Evolutionary conservation across 495 filamentous ascomycete species (phyloP), one percentile per base, ranked within the genome.

Genomic region (Saxophila tyrrhenica): DNA sequence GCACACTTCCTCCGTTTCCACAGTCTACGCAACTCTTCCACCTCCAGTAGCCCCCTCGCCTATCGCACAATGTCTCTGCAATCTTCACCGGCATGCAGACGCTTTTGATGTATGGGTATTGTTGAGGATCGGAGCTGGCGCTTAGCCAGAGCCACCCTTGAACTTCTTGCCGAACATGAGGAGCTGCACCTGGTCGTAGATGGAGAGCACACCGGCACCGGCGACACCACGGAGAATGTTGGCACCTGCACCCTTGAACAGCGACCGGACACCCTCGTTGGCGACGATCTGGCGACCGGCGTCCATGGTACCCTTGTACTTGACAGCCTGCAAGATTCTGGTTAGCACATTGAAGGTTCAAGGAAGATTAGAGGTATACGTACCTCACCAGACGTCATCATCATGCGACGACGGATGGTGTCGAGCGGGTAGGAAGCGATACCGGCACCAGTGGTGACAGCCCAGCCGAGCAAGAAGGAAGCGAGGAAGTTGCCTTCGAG

Each of bases 211-310:
- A 97, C 92, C 92, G 77, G 92, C 92, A 89, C 92, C 92, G 70
- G 92, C 92, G 68, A 98, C 92, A 95, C 92, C 92, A 95, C 92
- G 92, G 78, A 98, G 94, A 74, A 98, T 98, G 84, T 98, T 98
- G 77, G 92, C 92, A 87, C 94, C 92, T 68, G 92, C 92, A 87
- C 92, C 92, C 87, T 98, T 98, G 88, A 98, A 98, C 74, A 98
- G 89, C 65, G 92, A 98, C 75, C 78, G 82, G 73, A 88, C 79
- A 81, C 92, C 92, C 80, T 97, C 94, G 74, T 86, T 85, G 76
- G 89, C 89, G 69, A 96, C 72, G 73, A 98, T 98, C 83, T 96
- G 86, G 74, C 79, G 78, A 74, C 78, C 89, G 70, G 92, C 92
- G 78, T 98, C 92, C 63, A 95, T 61, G 66, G 92, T 95, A 69